Evolutionary conservation across 352 stramenopile genomes (phyloP), one percentile per base, ranked within the genome.

Genomic region (Nothophytophthora sp.): DNA sequence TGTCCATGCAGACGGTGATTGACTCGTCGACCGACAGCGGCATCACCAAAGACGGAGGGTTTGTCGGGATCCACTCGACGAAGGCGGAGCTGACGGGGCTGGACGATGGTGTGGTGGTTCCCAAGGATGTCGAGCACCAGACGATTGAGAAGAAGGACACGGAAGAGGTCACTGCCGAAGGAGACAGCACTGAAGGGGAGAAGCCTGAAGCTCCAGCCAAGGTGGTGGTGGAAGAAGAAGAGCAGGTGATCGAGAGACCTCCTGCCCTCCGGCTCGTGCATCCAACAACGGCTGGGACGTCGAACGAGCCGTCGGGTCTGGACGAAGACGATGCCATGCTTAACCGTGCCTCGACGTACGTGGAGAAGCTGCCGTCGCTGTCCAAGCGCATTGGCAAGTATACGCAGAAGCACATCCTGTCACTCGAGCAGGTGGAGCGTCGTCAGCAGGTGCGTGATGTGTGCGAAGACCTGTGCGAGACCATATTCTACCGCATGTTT

Each of bases 401-500:
- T 57, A 90, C 74, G 19, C 51, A 53, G 11, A 67, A 73, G 36
- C 68, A 92, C 34, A 91, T 97, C 45, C 52, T 96, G 10, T 80
- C 73, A 9, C 39, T 65, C 1, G 65, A 86, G 0, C 55, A 75
- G 32, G 70, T 96, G 24, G 71, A 75, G 46, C 47, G 54, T 19
- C 84, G 86, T 10, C 85, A 97, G 41, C 41, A 88, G 12, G 86
- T 89, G 12, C 70, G 76, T 3, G 74, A 86, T 36, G 45, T 92
- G 20, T 93, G 88, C 57, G 84, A 91, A 63, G 83, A 97, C 36
- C 73, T 99, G 6, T 97, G 85, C 55, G 82, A 96, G 50, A 83
- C 90, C 22, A 97, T 99, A 44, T 98, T 99, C 60, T 93, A 95
- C 33, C 86, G 96, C n/a, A 98, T 99, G 63, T 67, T 72, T 22